A percentile compares a stretch with the other conserved stretches of the same genome.
These are phyloP conservation scores for Tolypocladium amazonense DNA, from an alignment of 2,329 filamentous ascomycete species.

Conservation along the genomic window DNA sequence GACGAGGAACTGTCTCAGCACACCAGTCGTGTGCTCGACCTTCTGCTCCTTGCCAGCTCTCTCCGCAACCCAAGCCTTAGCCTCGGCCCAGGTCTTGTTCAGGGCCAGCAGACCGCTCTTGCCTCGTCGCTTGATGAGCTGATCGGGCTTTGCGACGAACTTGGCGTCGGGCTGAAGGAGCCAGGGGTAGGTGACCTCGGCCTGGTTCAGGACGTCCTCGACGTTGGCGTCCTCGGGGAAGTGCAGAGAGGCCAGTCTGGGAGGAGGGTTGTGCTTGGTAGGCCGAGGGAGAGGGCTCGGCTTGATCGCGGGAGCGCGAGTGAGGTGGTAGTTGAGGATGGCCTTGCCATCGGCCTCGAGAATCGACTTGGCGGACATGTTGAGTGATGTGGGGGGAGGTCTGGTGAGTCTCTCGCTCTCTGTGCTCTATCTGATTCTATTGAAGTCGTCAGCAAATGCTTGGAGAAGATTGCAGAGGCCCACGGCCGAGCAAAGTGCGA, in stretches of 20 bases:
- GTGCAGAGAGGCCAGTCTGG: constrained; percentile 83
- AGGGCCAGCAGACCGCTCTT: constrained; percentile 94
- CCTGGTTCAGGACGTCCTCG: constrained; percentile 80
- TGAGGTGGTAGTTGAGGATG: constrained; percentile 99
- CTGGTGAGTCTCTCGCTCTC: constrained; percentile 2
- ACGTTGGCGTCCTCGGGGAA: constrained; percentile 84
- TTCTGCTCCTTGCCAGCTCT: constrained; percentile 84
- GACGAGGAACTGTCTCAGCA: constrained; percentile 89
- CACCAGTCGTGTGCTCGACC: constrained; percentile 85
- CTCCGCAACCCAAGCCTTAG: constrained; percentile 86
- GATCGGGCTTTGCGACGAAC: constrained; percentile 98
- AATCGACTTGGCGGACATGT: constrained; percentile 72
- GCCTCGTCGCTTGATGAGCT: constrained; percentile 98
- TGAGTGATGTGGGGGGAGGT: constrained; percentile 12
- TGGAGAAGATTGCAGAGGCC: not conserved
- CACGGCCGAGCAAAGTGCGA: not conserved
- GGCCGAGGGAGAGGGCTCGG: constrained; percentile 80
- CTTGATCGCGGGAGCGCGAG: constrained; percentile 94
- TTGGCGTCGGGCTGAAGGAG: constrained; percentile 71
- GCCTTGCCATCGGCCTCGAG: constrained; percentile 99
- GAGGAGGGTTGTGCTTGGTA: constrained; percentile 81
- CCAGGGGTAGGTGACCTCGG: constrained; percentile 96
- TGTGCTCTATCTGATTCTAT: not conserved
- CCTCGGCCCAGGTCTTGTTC: constrained; percentile 96
- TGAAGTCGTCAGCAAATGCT: constrained; percentile 4